Evolutionary conservation across 352 stramenopile genomes (phyloP).

Genomic region (Pythium vanterpoolii): DNA sequence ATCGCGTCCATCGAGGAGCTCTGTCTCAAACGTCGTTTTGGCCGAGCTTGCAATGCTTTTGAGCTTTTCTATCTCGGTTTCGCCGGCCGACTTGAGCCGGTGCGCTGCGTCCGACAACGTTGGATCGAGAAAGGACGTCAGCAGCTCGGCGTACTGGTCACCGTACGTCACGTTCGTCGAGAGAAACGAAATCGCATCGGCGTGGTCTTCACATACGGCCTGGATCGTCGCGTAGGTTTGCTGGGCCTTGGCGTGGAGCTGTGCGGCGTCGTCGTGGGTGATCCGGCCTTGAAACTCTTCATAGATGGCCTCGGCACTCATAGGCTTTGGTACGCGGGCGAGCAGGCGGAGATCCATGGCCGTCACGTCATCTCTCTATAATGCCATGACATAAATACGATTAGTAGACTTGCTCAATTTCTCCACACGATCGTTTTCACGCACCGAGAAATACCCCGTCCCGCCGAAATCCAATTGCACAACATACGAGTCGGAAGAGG

Average conservation of each 20-base stretch:
- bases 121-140: conserved; percentile 60
- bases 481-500: conserved; percentile 35
- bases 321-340: conserved; percentile 57
- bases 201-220: conserved; percentile 65
- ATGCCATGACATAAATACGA: too few relatives aligned
- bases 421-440: too few relatives aligned
- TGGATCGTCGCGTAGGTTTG: conserved; percentile 55
- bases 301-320: conserved; percentile 62
- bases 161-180: conserved; percentile 69
- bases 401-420: too few relatives aligned
- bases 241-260: conserved; percentile 49
- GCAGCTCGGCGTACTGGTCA: conserved; percentile 56
- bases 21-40: conserved; percentile 59
- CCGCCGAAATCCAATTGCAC: conserved; percentile 41
- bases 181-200: conserved; percentile 68
- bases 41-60: conserved; percentile 44
- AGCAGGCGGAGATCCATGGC: conserved; percentile 71
- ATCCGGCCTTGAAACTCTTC: conserved; percentile 67
- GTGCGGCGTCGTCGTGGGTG: conserved; percentile 47
- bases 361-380: conserved; percentile 35
- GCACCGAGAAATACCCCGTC: conserved; percentile 35
- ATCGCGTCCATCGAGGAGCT: conserved; percentile 64
- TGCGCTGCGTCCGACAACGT: conserved; percentile 54
- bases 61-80: conserved; percentile 54
- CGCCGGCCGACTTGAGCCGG: conserved; percentile 43